These are phyloP conservation scores for Lasiodiplodia gonubiensis DNA, from an alignment of 2,329 filamentous ascomycete genomes.

Conservation along the genomic window DNA sequence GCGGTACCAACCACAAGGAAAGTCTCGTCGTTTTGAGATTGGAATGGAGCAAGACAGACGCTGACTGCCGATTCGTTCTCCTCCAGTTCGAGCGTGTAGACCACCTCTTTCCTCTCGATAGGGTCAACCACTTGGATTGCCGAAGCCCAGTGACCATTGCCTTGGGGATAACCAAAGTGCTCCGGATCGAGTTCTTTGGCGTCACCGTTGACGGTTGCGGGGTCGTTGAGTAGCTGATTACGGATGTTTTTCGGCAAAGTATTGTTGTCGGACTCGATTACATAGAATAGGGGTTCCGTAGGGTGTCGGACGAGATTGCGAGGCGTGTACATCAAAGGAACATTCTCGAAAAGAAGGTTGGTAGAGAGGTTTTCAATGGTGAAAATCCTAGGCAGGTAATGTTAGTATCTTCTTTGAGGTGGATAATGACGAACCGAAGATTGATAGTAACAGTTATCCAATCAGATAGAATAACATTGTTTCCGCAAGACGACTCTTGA, in stretches of 20 bases:
- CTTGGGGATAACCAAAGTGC: constrained; percentile 88
- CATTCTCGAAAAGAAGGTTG: constrained; percentile 84
- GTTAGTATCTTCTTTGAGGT: background rate
- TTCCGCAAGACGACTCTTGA: constrained; percentile 52
- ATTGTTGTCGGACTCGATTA: constrained; percentile 92
- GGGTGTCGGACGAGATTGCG: constrained; percentile 87
- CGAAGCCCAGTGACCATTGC: constrained; percentile 88
- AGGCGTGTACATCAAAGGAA: constrained; percentile 88
- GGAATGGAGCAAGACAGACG: constrained; percentile 81
- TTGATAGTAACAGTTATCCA: background rate
- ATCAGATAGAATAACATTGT: constrained; percentile 49
- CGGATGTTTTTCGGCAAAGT: constrained; percentile 81
- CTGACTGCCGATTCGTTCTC: constrained; percentile 93
- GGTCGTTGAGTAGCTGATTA: constrained; percentile 74
- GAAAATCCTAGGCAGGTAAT: constrained; percentile 71
- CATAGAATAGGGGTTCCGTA: constrained; percentile 87
- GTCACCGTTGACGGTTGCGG: constrained; percentile 44
- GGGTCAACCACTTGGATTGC: constrained; percentile 94
- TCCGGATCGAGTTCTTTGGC: constrained; percentile 70
- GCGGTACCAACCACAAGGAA: constrained; percentile 95
- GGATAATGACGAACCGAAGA: constrained; percentile 77
- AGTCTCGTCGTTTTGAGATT: constrained; percentile 83
- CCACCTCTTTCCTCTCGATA: constrained; percentile 68
- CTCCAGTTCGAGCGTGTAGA: constrained; percentile 80
- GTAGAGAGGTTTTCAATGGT: constrained; percentile 85